Conservation (phyloP, 306 rosid genomes). For the Fagus crenata region DNA sequence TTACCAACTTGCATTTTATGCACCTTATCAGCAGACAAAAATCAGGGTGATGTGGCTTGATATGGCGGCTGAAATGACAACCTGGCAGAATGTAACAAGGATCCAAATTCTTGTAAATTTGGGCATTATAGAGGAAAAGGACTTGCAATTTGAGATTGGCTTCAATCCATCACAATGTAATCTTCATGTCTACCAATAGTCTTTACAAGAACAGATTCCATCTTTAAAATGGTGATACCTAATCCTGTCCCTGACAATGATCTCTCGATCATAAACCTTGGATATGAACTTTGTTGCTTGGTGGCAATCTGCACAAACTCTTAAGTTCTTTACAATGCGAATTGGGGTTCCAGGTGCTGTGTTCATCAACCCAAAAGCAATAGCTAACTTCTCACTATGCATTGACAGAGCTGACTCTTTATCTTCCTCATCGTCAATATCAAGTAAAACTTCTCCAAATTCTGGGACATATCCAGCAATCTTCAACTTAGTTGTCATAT, state of each 20-base stretch:
- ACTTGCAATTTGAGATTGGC: not conserved
- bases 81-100: not conserved
- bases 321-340: conserved; percentile 57
- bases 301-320: conserved; percentile 58
- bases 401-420: conserved; percentile 50
- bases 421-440: conserved; percentile 55
- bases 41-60: no score
- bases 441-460: conserved; percentile 45
- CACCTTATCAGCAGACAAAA: not conserved
- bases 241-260: conserved; percentile 51
- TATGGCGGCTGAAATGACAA: no score
- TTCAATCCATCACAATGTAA: not conserved
- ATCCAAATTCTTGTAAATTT: not conserved
- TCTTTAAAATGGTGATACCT: conserved; percentile 53
- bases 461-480: conserved; percentile 51
- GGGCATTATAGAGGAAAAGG: not conserved
- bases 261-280: conserved; percentile 40
- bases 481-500: conserved; percentile 46
- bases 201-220: conserved; percentile 58
- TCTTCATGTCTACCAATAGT: conserved; percentile 44
- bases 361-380: conserved; percentile 57
- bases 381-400: conserved; percentile 64
- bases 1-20: not conserved
- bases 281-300: conserved; percentile 54
- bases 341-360: conserved; percentile 49